Percentiles rank a stretch among this genome's conserved stretches.
Evolutionary conservation across 148 eudicot genomes (phyloP).

Genomic region (Tetragonia tetragonoides): DNA sequence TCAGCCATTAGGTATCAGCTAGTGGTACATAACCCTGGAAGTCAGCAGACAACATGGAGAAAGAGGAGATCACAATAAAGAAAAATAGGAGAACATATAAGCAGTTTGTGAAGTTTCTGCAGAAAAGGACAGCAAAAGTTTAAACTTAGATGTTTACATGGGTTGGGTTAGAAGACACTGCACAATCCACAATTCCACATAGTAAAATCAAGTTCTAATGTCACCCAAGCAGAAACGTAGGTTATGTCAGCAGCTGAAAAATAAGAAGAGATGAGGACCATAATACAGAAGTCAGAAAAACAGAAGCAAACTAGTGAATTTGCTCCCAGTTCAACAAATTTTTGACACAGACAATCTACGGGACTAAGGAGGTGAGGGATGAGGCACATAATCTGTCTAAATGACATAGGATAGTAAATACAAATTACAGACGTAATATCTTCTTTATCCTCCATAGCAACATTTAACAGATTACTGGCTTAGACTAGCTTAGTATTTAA

Average conservation of each 20-base stretch:
- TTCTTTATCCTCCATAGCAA: background rate
- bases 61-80: background rate
- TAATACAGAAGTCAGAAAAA: constrained; percentile 9
- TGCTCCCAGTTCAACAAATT: background rate
- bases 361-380: background rate
- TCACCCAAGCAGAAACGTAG: background rate
- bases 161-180: background rate
- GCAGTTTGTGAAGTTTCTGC: background rate
- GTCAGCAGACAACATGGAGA: background rate
- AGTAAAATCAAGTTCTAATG: background rate
- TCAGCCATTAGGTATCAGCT: background rate
- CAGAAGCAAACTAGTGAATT: background rate
- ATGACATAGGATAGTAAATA: no score
- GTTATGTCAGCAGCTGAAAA: constrained; percentile 11
- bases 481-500: background rate
- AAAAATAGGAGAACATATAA: background rate
- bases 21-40: background rate
- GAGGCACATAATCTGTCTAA: background rate
- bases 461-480: background rate
- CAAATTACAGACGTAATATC: background rate
- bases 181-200: background rate
- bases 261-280: background rate
- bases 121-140: background rate
- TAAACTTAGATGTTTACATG: background rate
- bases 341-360: background rate